phyloP scores from a whole-genome alignment of 2,329 filamentous ascomycete genomes.

The Fusarium oligoseptatum region DNA sequence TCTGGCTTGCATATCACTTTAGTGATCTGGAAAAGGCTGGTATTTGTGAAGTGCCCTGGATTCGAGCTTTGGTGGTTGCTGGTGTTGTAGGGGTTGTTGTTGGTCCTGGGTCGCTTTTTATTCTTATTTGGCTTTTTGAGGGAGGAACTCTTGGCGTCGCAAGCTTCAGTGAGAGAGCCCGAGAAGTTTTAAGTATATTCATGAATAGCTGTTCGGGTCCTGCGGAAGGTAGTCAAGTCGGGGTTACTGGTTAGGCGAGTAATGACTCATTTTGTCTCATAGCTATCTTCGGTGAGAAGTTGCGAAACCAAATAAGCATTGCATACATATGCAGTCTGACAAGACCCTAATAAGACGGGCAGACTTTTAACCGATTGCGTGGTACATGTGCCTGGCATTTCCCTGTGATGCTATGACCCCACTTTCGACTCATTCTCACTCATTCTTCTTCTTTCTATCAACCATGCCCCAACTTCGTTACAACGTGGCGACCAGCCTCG shows the following conservation, averaged over 20 bases:
- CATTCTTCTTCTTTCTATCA: neutral
- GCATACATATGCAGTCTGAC: neutral
- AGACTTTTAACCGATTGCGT: neutral
- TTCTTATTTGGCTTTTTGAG: conserved; percentile 35
- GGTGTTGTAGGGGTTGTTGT: conserved; percentile 3
- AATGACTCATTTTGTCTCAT: neutral
- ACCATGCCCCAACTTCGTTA: conserved; percentile 48
- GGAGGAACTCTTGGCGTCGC: conserved; percentile 31
- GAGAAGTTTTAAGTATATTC: neutral
- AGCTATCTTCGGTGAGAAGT: neutral
- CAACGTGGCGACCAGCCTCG: conserved; percentile 51
- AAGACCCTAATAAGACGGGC: neutral
- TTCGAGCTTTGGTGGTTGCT: conserved; percentile 1
- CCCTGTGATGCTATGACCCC: neutral
- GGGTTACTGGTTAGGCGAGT: neutral
- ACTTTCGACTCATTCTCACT: neutral
- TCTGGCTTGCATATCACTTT: conserved; percentile 45
- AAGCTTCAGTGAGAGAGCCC: neutral
- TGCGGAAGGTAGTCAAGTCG: neutral
- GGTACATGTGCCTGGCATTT: neutral
- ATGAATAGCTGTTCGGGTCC: neutral
- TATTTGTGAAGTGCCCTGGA: conserved; percentile 20
- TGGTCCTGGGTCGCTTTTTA: conserved; percentile 32
- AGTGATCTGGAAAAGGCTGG: conserved; percentile 41
- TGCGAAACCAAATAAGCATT: neutral